Conservation (phyloP, 805 yeast species). For the Zygosaccharomyces gambellarensis region DNA sequence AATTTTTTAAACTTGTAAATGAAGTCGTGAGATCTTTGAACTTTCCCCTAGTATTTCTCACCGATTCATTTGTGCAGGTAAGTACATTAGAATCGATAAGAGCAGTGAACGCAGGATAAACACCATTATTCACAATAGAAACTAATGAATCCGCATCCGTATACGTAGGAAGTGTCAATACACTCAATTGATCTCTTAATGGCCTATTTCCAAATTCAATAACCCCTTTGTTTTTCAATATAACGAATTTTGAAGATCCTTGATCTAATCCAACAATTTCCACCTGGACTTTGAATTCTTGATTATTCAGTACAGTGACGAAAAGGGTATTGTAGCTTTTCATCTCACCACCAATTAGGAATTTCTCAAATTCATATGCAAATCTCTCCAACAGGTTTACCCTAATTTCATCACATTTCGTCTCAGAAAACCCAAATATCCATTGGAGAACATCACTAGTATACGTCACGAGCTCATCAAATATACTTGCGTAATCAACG, state of each 20-base stretch:
- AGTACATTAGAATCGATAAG: constrained; percentile 17
- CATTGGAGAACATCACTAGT: constrained; percentile 1
- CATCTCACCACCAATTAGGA: constrained; percentile 6
- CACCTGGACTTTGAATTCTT: constrained; percentile 11
- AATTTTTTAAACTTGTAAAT: constrained; percentile 60
- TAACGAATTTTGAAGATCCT: constrained; percentile 32
- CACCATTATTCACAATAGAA: constrained; percentile 55
- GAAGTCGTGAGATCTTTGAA: constrained; percentile 65
- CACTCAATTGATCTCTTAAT: constrained; percentile 35
- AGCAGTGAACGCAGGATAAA: constrained; percentile 65
- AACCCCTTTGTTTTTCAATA: constrained; percentile 42
- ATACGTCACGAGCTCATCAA: neutral
- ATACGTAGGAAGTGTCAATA: constrained; percentile 33
- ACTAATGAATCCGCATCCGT: constrained; percentile 47
- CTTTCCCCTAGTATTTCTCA: constrained; percentile 52
- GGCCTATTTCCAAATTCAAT: constrained; percentile 19
- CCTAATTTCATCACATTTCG: neutral
- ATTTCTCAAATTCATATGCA: constrained; percentile 3
- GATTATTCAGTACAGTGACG: constrained; percentile 14
- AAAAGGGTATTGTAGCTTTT: constrained; percentile 13
- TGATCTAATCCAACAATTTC: constrained; percentile 8
- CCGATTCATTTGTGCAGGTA: constrained; percentile 29
- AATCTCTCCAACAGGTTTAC: constrained; percentile 1
- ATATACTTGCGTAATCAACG: neutral
- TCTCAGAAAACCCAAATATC: constrained; percentile 3